Evolutionary conservation across 192 early-diverging fungal genomes (phyloP).

Genomic region (Dispira simplex): DNA sequence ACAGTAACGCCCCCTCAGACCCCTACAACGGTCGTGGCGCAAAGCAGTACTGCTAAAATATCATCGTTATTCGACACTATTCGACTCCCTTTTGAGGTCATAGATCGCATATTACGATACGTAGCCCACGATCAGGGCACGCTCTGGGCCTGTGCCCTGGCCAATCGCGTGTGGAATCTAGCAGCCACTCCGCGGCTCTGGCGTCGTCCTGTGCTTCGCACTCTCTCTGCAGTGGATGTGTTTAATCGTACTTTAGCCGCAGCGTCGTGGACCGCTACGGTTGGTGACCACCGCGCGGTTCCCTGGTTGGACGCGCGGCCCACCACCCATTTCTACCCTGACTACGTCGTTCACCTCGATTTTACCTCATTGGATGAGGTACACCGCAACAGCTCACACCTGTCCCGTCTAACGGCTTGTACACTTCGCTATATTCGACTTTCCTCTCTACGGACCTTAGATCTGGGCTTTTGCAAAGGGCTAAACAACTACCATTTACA

Average conservation of each 20-base stretch:
- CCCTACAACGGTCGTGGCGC: too few species aligned
- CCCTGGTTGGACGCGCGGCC: constrained; percentile 12
- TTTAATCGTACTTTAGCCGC: constrained; percentile 18
- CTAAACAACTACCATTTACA: constrained; percentile 38
- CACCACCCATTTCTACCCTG: constrained; percentile 6
- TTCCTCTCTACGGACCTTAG: constrained; percentile 23
- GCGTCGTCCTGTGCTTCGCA: constrained; percentile 26
- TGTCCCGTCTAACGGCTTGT: constrained; percentile 13
- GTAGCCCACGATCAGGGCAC: constrained; percentile 17
- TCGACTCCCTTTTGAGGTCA: constrained; percentile 22
- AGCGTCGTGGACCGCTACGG: constrained; percentile 8
- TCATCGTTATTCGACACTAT: background rate
- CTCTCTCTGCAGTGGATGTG: constrained; percentile 20
- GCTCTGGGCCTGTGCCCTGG: constrained; percentile 24
- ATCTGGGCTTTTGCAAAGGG: constrained; percentile 40
- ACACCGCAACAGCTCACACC: constrained; percentile 13
- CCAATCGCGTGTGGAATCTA: constrained; percentile 28
- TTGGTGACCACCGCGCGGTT: constrained; percentile 11
- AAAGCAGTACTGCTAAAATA: too few species aligned
- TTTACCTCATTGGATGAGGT: constrained; percentile 19
- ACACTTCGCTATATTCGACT: constrained; percentile 15
- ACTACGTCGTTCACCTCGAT: constrained; percentile 8
- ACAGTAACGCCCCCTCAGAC: too few species aligned
- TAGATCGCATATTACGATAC: constrained; percentile 18
- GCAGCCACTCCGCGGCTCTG: constrained; percentile 30